Conservation (phyloP, 495 filamentous ascomycete species). For the Evansstolkia leycettana region DNA sequence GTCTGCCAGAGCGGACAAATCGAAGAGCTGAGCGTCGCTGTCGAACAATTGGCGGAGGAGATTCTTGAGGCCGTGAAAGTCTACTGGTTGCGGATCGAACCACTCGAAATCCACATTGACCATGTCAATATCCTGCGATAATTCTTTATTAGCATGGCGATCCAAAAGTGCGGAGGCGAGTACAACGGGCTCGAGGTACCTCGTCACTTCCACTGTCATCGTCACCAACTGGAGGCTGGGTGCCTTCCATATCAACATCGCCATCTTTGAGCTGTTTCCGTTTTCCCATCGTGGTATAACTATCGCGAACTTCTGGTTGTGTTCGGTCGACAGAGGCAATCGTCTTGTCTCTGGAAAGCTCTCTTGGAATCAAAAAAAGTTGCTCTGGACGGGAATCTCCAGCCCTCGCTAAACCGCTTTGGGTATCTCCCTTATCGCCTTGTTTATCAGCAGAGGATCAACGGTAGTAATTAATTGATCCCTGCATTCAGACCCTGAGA, state of each 20-base stretch:
- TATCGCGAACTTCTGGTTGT: too few species aligned
- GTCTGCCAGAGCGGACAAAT: slow-evolving; percentile 75
- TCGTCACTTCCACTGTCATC: slow-evolving; percentile 31
- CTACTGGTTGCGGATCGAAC: slow-evolving; percentile 88
- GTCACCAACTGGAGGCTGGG: slow-evolving; percentile 11
- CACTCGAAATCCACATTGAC: slow-evolving; percentile 96
- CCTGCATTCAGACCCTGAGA: too few species aligned
- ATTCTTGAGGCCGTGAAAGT: slow-evolving; percentile 90
- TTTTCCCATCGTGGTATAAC: slow-evolving; percentile 32
- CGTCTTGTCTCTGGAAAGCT: slow-evolving; percentile 5
- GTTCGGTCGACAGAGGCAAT: too few species aligned
- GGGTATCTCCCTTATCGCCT: slow-evolving; percentile 17
- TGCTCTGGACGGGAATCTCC: slow-evolving; percentile 8
- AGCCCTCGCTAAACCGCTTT: slow-evolving; percentile 12
- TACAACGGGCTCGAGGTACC: slow-evolving; percentile 6
- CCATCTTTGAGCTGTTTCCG: slow-evolving; percentile 35
- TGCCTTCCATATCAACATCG: slow-evolving; percentile 33
- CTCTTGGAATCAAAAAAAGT: slow-evolving; percentile 5
- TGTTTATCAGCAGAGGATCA: not conserved
- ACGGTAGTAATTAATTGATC: too few species aligned
- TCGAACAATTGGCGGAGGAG: slow-evolving; percentile 92
- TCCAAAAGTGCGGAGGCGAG: not conserved
- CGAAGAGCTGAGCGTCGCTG: slow-evolving; percentile 68
- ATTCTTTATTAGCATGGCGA: not conserved
- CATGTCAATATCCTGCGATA: slow-evolving; percentile 63